phyloP scores from a whole-genome alignment of 139 green algal genomes.

The Chlamydomonas asymmetrica region DNA sequence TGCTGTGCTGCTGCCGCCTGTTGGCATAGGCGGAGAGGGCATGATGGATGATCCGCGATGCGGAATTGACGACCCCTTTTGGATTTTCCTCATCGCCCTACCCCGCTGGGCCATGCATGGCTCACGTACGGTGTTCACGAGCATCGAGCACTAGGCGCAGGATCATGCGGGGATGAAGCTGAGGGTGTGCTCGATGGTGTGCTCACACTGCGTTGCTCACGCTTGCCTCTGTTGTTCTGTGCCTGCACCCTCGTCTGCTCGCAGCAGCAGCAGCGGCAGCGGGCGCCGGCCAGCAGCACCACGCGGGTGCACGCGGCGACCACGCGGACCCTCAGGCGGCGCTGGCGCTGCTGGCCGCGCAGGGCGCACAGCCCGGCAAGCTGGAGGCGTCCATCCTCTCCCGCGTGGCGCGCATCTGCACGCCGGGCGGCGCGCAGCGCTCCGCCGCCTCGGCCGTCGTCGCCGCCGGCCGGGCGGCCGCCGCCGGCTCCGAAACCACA shows the following conservation, averaged over 20 bases:
- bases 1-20: no score
- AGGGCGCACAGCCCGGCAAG: background rate
- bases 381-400: constrained; percentile 21
- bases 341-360: background rate
- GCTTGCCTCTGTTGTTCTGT: no score
- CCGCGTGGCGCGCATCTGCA: constrained; percentile 14
- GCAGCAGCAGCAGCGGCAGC: background rate
- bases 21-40: no score
- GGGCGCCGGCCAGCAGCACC: background rate
- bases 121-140: background rate
- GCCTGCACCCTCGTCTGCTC: background rate
- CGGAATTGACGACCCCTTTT: background rate
- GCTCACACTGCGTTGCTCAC: background rate
- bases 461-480: no score
- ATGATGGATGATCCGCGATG: background rate
- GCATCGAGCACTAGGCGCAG: background rate
- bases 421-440: background rate
- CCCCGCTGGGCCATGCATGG: background rate
- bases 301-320: background rate
- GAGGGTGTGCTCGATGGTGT: background rate
- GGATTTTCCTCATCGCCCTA: background rate
- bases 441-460: no score
- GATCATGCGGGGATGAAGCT: background rate
- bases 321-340: background rate
- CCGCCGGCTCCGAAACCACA: no score